Percentiles rank a stretch among this genome's conserved stretches.
These are phyloP conservation scores for Ilyonectria robusta DNA, from an alignment of 2,329 filamentous ascomycete genomes.

Conservation along the genomic window DNA sequence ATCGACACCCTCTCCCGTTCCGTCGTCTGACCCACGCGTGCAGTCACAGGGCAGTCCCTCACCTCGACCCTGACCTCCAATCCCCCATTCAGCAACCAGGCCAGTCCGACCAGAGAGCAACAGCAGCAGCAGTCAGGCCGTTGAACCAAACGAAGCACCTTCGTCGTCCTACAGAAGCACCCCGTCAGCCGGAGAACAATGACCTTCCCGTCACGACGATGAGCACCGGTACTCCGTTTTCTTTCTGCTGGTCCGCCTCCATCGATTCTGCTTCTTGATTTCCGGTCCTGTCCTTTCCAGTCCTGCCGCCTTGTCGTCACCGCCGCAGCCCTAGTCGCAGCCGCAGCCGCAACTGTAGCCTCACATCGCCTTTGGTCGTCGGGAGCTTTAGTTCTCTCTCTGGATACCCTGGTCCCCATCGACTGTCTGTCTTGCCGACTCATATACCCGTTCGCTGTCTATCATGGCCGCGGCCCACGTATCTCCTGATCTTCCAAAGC, in stretches of 20 bases:
- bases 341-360: conserved; percentile 37
- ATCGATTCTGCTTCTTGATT: conserved; percentile 70
- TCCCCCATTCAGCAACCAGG: conserved; percentile 23
- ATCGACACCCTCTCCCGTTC: conserved; percentile 18
- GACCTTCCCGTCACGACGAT: conserved; percentile 64
- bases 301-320: conserved; percentile 42
- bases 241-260: conserved; percentile 65
- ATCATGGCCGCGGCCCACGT: conserved; percentile 65
- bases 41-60: conserved; percentile 26
- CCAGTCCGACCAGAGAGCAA: conserved; percentile 2
- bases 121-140: conserved; percentile 34
- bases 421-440: conserved; percentile 42
- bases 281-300: conserved; percentile 51
- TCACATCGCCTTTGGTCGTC: conserved; percentile 37
- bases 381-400: conserved; percentile 35
- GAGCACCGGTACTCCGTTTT: conserved; percentile 66
- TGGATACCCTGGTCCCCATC: conserved; percentile 36
- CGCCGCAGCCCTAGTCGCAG: conserved; percentile 39
- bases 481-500: conserved; percentile 66
- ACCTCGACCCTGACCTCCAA: conserved; percentile 31
- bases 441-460: conserved; percentile 37
- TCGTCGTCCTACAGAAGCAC: conserved; percentile 33
- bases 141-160: conserved; percentile 31
- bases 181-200: conserved; percentile 50
- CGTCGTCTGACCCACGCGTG: conserved; percentile 36